Conservation (phyloP, 441 rosid species). For the Adansonia grandidieri region DNA sequence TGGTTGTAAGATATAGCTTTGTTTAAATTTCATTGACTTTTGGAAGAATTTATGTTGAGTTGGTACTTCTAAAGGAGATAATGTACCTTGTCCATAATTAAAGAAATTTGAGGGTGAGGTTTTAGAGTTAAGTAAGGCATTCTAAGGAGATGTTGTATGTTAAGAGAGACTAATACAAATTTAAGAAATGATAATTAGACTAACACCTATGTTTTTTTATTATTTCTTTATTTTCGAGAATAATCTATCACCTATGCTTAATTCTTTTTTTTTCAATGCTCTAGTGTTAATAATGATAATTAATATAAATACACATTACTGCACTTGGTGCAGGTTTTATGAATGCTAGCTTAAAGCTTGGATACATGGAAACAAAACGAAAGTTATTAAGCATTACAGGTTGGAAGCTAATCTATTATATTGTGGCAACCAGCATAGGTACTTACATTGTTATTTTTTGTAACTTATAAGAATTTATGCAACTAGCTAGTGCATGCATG, state of each 20-base stretch:
- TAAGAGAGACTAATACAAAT: not conserved
- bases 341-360: constrained; percentile 96
- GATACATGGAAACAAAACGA: constrained; percentile 87
- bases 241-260: not conserved
- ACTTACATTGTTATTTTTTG: not conserved
- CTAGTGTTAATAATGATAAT: not conserved
- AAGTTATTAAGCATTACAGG: constrained; percentile 75
- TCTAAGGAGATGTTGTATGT: not conserved
- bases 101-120: not conserved
- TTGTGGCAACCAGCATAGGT: not conserved
- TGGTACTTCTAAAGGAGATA: not conserved
- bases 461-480: not conserved
- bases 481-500: not conserved
- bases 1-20: not conserved
- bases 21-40: not conserved
- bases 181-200: not conserved
- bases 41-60: not conserved
- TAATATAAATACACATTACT: not conserved
- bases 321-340: constrained; percentile 69
- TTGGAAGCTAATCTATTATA: constrained; percentile 33
- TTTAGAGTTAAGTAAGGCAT: not conserved
- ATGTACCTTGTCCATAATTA: not conserved
- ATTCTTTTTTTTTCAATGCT: not conserved
- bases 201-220: not conserved
- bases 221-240: not conserved